Evolutionary conservation across 2,329 filamentous ascomycete species (phyloP), one percentile per base, ranked within the genome.

Genomic region (Fusarium papillatum): DNA sequence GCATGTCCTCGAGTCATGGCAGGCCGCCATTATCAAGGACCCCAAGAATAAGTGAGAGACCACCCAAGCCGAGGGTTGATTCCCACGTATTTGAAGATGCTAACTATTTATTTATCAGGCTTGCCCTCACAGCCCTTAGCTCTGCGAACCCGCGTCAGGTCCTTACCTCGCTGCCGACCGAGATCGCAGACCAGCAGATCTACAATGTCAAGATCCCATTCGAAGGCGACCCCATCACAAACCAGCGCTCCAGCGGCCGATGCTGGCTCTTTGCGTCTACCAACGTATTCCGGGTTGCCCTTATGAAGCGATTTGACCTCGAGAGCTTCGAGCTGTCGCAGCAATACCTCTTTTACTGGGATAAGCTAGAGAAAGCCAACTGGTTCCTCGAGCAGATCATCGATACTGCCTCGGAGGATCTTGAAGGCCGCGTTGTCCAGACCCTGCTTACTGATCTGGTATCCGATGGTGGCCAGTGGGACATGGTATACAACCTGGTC

Each of bases 201-300:
- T 98, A 95, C 91, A 97, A 96, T 81, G 85, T 95, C 82, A 92
- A 92, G 82, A 95, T 98, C 71, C 94, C 95, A 0, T 89, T 94
- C 66, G 95, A 98, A 83, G 95, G 95, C 61, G 89, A 88, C 0
- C 95, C 95, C 0, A 93, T 98, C 73, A 97, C 95, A 0, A 96
- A 97, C 83, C 95, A 98, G 85, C 89, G 93, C 39, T 90, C 90
- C 10, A 95, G 93, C 3, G 95, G 95, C 10, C 90, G 95, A 75
- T 98, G 95, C 87, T 98, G 95, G 95, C 90, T 98, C 74, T 98
- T 98, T 79, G 95, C 95, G 1, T 92, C 94, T 7, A 97, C 95
- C n/a, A 98, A 98, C 79, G 93, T 97, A 68, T 97, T 98, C 85
- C 93, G 95, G 34, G 90, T 98, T n/a, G 93, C 95, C 1, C 88